Evolutionary conservation across 2,329 filamentous ascomycete genomes (phyloP), one percentile per base, ranked within the genome.

Genomic region (Colletotrichum somersetense): DNA sequence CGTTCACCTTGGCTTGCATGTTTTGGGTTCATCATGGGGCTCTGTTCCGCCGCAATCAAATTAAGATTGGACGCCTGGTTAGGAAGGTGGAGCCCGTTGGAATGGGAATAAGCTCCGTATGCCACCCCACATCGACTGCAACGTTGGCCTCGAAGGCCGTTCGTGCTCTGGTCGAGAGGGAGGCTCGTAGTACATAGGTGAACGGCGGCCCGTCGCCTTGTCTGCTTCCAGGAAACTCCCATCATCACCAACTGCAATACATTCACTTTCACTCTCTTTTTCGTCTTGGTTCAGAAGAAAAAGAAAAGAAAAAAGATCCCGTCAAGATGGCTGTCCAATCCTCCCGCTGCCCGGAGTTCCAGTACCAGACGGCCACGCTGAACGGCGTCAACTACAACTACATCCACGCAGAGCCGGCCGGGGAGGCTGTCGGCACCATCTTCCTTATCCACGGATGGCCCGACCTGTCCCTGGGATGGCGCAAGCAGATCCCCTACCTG

Each of bases 401-500:
- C 77, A 81, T 88, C 72, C 79, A 88, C 35, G 83, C 83, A 35
- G 82, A 85, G 68, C 86, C 88, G 1, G 62, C 75, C 18, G 77
- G 79, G 48, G 35, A 57, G 14, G 79, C 79, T 12, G 75, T 78
- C 42, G 82, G 80, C 58, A 86, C 85, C 5, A 80, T 86, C 50
- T 80, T 87, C 67, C 75, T 77, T 69, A 66, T 91, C 76, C 90
- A 92, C 80, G 93, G 93, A 74, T 94, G 89, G 83, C 93, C 93
- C 1, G 93, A 95, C 80, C 80, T 94, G 11, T 88, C 89, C 3
- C 88, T 93, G 76, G 93, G 90, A 77, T 96, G 93, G 93, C 89
- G 93, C 67, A 91, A 93, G 80, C 93, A 96, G 80, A 92, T 96
- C 70, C 93, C 93, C 0, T 80, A 88, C 74, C 85, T 96, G 12